A percentile compares a stretch with the other conserved stretches of the same genome.
Conservation (phyloP, 768 basidiomycete species). For the Amanita subjunquillea region DNA sequence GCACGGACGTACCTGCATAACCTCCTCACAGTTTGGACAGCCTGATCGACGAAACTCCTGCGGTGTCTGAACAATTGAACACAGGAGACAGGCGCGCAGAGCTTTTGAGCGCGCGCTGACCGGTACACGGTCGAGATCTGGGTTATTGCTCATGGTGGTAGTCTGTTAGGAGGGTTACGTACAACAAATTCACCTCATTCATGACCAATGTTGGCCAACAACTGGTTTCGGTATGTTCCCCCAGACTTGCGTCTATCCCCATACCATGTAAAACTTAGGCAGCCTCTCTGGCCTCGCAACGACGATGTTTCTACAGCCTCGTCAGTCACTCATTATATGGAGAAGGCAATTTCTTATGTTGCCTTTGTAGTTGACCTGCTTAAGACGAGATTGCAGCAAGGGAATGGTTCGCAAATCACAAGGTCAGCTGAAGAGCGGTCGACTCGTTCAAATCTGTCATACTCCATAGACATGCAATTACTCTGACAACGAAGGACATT, state of each 20-base stretch:
- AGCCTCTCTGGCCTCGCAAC: slow-evolving; percentile 73
- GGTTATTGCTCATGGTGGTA: neutral
- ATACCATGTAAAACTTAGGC: slow-evolving; percentile 30
- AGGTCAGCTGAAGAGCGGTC: slow-evolving; percentile 18
- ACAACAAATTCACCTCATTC: neutral
- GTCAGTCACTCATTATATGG: slow-evolving; percentile 27
- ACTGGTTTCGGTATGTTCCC: slow-evolving; percentile 38
- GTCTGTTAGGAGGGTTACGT: neutral
- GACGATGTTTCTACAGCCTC: slow-evolving; percentile 66
- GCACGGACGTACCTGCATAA: slow-evolving; percentile 61
- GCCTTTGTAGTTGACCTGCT: slow-evolving; percentile 63
- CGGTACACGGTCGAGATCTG: slow-evolving; percentile 1
- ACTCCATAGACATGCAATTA: slow-evolving; percentile 26
- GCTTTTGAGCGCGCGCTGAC: slow-evolving; percentile 36
- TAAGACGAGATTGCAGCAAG: slow-evolving; percentile 88
- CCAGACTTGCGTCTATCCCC: neutral
- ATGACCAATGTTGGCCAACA: slow-evolving; percentile 68
- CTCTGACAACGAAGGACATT: slow-evolving; percentile 46
- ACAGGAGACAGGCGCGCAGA: slow-evolving; percentile 86
- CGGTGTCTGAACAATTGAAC: slow-evolving; percentile 81
- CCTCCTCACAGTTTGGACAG: slow-evolving; percentile 96
- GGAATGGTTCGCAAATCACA: slow-evolving; percentile 35
- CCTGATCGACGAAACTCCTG: slow-evolving; percentile 78
- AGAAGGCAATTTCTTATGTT: neutral
- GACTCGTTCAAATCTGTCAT: neutral